phyloP scores from a whole-genome alignment of 352 stramenopile genomes.

The Pythium folliculosum region DNA sequence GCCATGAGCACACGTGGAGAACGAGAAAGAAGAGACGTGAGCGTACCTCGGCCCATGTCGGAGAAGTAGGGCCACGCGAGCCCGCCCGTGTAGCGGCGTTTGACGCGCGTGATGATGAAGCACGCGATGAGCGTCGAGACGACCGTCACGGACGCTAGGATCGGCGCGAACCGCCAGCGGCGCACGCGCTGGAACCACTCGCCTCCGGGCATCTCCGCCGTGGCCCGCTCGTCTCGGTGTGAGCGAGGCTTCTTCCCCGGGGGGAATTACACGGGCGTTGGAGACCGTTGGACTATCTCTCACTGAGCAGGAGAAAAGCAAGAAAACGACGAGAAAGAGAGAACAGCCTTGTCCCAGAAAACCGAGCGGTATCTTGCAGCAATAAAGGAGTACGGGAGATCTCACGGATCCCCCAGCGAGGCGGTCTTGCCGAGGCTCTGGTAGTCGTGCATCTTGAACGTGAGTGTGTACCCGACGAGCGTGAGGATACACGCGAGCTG shows the following conservation, averaged over 20 bases:
- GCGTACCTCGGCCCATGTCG: slow-evolving; percentile 59
- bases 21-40: neutral
- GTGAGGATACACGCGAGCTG: slow-evolving; percentile 71
- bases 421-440: slow-evolving; percentile 1
- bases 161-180: slow-evolving; percentile 29
- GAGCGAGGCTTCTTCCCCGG: no score
- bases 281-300: no score
- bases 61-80: slow-evolving; percentile 73
- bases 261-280: no score
- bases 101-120: slow-evolving; percentile 45
- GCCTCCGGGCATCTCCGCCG: slow-evolving; percentile 7
- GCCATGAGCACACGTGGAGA: neutral
- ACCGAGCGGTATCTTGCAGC: neutral
- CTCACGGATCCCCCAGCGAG: neutral
- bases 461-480: slow-evolving; percentile 67
- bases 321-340: neutral
- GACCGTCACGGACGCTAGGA: slow-evolving; percentile 39
- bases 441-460: slow-evolving; percentile 64
- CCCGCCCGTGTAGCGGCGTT: slow-evolving; percentile 46
- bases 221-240: no score
- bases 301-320: no score
- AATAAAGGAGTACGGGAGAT: neutral
- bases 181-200: slow-evolving; percentile 5
- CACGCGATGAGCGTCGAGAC: slow-evolving; percentile 50
- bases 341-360: neutral